phyloP scores from a whole-genome alignment of 257 asterid genomes.

The Solanum okadae region DNA sequence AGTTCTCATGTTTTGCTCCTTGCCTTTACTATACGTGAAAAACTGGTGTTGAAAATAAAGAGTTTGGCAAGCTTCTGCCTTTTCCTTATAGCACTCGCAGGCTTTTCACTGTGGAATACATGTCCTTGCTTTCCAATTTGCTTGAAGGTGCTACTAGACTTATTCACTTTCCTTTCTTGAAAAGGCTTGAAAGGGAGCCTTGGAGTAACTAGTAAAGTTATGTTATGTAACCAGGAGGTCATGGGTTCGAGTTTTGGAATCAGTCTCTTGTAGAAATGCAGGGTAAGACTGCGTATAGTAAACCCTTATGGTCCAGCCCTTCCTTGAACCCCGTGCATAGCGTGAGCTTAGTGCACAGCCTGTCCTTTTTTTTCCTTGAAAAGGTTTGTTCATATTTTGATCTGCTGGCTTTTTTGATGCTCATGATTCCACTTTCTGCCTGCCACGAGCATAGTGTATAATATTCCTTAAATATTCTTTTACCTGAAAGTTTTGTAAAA shows the following conservation, averaged over 20 bases:
- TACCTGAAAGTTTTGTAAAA: slow-evolving; percentile 47
- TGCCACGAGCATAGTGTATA: slow-evolving; percentile 81
- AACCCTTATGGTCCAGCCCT: neutral
- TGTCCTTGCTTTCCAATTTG: slow-evolving; percentile 46
- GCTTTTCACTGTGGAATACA: slow-evolving; percentile 49
- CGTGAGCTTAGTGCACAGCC: neutral
- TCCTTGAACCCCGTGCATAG: neutral
- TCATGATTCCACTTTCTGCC: slow-evolving; percentile 86
- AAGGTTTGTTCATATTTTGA: neutral
- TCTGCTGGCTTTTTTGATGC: slow-evolving; percentile 10
- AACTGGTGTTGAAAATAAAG: slow-evolving; percentile 31
- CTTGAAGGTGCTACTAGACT: slow-evolving; percentile 57
- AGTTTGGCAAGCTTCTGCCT: slow-evolving; percentile 67
- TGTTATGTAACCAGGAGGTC: neutral
- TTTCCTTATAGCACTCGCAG: slow-evolving; percentile 48
- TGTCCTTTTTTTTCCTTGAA: neutral
- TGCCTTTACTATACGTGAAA: slow-evolving; percentile 61
- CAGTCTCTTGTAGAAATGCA: neutral
- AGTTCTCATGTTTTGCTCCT: slow-evolving; percentile 82
- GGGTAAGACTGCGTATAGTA: neutral
- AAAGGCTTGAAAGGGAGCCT: neutral
- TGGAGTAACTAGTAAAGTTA: neutral
- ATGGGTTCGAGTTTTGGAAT: neutral
- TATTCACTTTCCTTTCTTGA: neutral
- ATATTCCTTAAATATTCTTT: slow-evolving; percentile 49